A percentile compares a stretch with the other conserved stretches of the same genome.
Conservation (phyloP, 768 basidiomycete species). For the Grammothele lineata region DNA sequence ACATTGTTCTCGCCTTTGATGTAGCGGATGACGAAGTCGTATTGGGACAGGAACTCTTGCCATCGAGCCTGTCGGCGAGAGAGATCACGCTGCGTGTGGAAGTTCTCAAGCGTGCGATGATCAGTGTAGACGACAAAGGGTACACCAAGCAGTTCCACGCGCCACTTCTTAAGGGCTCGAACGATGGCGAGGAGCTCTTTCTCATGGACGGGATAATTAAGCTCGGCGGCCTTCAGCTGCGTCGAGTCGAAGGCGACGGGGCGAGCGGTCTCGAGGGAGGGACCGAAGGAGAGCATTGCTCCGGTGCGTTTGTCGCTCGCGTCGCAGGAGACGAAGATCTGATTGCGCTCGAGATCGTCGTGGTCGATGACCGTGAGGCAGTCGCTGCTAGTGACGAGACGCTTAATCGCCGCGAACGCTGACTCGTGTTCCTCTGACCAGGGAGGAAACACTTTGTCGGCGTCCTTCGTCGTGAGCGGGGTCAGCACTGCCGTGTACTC, state of each 20-base stretch:
- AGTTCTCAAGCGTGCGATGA: slow-evolving; percentile 30
- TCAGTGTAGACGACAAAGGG: slow-evolving; percentile 31
- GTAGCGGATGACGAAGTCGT: slow-evolving; percentile 33
- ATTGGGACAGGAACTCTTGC: slow-evolving; percentile 35
- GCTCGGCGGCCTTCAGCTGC: slow-evolving; percentile 26
- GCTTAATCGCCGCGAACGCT: slow-evolving; percentile 35
- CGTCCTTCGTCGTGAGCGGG: slow-evolving; percentile 26
- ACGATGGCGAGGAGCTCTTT: background rate
- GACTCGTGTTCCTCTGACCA: slow-evolving; percentile 28
- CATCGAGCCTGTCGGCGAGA: slow-evolving; percentile 33
- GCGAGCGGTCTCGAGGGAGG: slow-evolving; percentile 26
- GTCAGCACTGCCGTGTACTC: slow-evolving; percentile 19
- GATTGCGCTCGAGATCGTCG: slow-evolving; percentile 23
- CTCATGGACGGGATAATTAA: slow-evolving; percentile 26
- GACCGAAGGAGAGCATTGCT: slow-evolving; percentile 29
- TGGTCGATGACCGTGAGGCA: slow-evolving; percentile 33
- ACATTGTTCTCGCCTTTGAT: slow-evolving; percentile 36
- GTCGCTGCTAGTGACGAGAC: slow-evolving; percentile 19
- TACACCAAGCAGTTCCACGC: slow-evolving; percentile 18
- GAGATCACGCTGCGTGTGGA: slow-evolving; percentile 29
- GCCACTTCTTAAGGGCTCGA: background rate
- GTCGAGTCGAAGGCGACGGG: slow-evolving; percentile 28
- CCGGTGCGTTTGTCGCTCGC: slow-evolving; percentile 28
- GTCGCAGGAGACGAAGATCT: slow-evolving; percentile 33
- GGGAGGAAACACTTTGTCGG: slow-evolving; percentile 18